Evolutionary conservation across 2,329 filamentous ascomycete species (phyloP).

Genomic region (Cordyceps tenuipes): DNA sequence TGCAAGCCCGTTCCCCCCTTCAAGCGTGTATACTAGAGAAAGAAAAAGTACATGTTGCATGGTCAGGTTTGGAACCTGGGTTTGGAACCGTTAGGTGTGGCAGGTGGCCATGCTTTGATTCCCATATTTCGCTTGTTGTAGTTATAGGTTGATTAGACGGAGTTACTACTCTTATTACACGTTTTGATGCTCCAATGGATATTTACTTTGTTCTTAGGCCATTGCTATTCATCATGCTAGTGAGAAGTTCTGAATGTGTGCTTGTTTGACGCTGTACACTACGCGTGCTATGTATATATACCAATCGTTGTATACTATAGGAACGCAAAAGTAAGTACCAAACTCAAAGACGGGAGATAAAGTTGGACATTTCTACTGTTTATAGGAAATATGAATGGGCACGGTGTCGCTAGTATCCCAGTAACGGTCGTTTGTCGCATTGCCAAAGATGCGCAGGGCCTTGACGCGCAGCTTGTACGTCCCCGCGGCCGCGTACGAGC

Average conservation of each 20-base stretch:
- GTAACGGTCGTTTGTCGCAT: slow-evolving; percentile 26
- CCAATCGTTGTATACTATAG: background rate
- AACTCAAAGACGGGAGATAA: background rate
- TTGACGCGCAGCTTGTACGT: slow-evolving; percentile 35
- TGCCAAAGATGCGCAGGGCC: slow-evolving; percentile 36
- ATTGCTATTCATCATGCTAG: background rate
- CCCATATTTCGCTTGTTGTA: slow-evolving; percentile 10
- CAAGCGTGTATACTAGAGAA: slow-evolving; percentile 75
- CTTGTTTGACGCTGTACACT: background rate
- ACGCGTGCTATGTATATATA: background rate
- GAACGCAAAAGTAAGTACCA: background rate
- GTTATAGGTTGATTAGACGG: slow-evolving; percentile 12
- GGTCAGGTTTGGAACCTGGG: background rate
- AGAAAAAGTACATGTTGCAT: slow-evolving; percentile 2
- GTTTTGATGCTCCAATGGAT: slow-evolving; percentile 7
- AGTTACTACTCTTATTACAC: slow-evolving; percentile 9
- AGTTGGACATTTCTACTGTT: background rate
- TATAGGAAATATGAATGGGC: slow-evolving; percentile 10
- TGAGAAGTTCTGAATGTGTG: background rate
- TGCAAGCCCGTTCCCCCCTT: slow-evolving; percentile 95
- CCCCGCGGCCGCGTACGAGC: slow-evolving; percentile 32
- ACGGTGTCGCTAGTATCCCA: slow-evolving; percentile 31
- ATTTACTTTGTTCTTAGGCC: slow-evolving; percentile 11
- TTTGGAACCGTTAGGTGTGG: background rate
- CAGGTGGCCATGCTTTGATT: background rate